Conservation (phyloP, 2,329 filamentous ascomycete genomes). For the Graphiopsis chlorocephala region DNA sequence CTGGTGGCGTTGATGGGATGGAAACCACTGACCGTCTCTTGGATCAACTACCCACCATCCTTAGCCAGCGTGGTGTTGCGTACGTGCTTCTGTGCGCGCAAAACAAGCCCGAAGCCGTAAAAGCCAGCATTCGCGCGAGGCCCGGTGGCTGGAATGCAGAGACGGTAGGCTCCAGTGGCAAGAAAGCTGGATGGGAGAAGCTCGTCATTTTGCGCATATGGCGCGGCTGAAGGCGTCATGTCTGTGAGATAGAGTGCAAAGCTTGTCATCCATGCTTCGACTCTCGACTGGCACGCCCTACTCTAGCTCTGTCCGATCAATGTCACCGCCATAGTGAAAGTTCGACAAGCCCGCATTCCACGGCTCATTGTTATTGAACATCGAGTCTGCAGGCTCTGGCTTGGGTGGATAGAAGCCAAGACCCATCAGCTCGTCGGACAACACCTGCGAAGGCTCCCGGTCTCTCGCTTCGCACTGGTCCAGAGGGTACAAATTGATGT, state of each 20-base stretch:
- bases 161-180: slow-evolving; percentile 78
- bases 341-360: slow-evolving; percentile 35
- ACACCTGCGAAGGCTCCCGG: slow-evolving; percentile 18
- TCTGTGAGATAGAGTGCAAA: neutral
- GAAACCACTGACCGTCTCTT: slow-evolving; percentile 83
- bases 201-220: slow-evolving; percentile 85
- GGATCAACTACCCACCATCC: slow-evolving; percentile 60
- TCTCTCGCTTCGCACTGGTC: slow-evolving; percentile 8
- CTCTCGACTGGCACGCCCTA: slow-evolving; percentile 4
- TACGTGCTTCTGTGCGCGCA: slow-evolving; percentile 89
- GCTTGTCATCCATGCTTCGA: neutral
- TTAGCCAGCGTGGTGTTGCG: slow-evolving; percentile 70
- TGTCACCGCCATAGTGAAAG: slow-evolving; percentile 30
- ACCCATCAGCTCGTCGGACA: slow-evolving; percentile 24
- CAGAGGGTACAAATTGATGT: slow-evolving; percentile 46
- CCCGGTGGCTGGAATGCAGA: slow-evolving; percentile 67
- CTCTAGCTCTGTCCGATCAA: slow-evolving; percentile 28
- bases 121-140: slow-evolving; percentile 59
- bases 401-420: slow-evolving; percentile 18
- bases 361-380: slow-evolving; percentile 29
- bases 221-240: slow-evolving; percentile 41
- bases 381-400: slow-evolving; percentile 25
- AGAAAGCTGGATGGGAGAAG: slow-evolving; percentile 90
- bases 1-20: slow-evolving; percentile 88
- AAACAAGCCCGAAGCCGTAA: slow-evolving; percentile 78